phyloP scores from a whole-genome alignment of 2,329 filamentous ascomycete genomes.

The Cladosporium sp. region DNA sequence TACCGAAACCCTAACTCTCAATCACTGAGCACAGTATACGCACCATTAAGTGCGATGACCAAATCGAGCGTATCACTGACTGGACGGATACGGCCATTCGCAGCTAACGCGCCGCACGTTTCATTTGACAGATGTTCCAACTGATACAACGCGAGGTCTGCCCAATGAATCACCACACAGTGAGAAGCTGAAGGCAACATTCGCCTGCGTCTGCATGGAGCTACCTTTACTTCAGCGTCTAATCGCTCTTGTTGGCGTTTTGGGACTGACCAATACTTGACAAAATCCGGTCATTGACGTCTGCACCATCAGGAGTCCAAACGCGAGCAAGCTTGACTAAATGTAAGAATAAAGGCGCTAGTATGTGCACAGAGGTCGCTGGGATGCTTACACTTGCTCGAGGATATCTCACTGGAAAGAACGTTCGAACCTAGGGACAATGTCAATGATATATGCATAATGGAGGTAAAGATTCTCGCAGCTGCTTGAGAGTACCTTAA shows the following conservation, averaged over 20 bases:
- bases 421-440: not conserved
- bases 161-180: not conserved
- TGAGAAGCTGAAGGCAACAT: not conserved
- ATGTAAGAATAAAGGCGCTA: too few species aligned
- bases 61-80: not conserved
- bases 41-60: not conserved
- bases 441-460: not conserved
- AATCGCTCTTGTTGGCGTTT: too few species aligned
- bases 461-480: not conserved
- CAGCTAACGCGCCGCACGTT: not conserved
- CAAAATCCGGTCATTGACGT: not conserved
- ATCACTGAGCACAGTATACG: not conserved
- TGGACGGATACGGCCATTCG: not conserved
- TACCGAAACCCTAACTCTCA: not conserved
- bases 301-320: not conserved
- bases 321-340: too few species aligned
- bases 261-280: not conserved
- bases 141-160: not conserved
- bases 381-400: not conserved
- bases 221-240: not conserved
- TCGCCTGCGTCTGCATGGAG: accelerated
- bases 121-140: not conserved
- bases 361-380: not conserved
- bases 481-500: not conserved
- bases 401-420: not conserved